A percentile compares a stretch with the other conserved stretches of the same genome.
Conservation (phyloP, 306 rosid species). For the Luffa acutangula region DNA sequence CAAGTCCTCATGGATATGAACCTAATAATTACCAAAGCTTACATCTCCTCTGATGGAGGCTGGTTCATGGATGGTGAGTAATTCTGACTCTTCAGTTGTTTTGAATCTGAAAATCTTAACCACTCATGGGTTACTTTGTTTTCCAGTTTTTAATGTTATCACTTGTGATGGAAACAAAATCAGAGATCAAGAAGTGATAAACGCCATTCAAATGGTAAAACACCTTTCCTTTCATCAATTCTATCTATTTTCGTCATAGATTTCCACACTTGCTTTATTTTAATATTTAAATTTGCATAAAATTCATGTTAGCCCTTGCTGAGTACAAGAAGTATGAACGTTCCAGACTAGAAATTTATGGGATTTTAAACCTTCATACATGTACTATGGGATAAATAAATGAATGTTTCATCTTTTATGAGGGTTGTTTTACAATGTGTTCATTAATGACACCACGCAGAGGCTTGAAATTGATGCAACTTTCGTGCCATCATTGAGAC, state of each 20-base stretch:
- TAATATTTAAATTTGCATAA: neutral
- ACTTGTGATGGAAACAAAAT: conserved; percentile 70
- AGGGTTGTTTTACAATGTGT: neutral
- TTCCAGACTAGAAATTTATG: neutral
- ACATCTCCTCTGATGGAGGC: conserved; percentile 85
- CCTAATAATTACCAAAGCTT: conserved; percentile 68
- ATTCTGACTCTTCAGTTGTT: neutral
- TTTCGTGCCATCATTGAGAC: conserved; percentile 62
- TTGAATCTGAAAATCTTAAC: neutral
- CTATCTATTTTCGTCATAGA: neutral
- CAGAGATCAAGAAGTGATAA: conserved; percentile 69
- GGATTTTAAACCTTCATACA: neutral
- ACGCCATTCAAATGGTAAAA: conserved; percentile 74
- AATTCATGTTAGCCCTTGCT: neutral
- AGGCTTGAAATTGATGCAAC: conserved; percentile 74
- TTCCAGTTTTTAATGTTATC: conserved; percentile 71
- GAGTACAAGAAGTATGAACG: too few relatives aligned
- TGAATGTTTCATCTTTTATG: neutral
- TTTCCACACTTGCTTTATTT: neutral
- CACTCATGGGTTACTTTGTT: neutral
- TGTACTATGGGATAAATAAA: neutral
- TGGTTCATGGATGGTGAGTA: conserved; percentile 96
- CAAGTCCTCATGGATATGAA: conserved; percentile 87
- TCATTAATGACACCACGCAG: conserved; percentile 15
- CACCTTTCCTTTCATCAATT: neutral